Percentiles rank a stretch among this genome's conserved stretches.
phyloP scores from a whole-genome alignment of 2,329 filamentous ascomycete genomes.

The Exophiala spinifera region DNA sequence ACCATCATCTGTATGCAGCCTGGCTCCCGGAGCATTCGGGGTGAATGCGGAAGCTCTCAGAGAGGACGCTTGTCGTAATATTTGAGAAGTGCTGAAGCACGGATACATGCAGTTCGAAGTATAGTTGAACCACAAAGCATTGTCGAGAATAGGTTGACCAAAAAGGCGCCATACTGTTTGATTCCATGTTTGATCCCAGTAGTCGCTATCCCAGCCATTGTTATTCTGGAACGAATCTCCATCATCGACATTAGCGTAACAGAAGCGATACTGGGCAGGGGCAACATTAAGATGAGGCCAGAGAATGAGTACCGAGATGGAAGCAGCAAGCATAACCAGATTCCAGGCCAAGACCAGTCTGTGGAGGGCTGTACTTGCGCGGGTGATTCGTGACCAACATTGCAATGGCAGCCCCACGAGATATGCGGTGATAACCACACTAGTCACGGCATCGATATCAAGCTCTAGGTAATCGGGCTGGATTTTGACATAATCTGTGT shows the following conservation, averaged over 20 bases:
- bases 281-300: slow-evolving; percentile 23
- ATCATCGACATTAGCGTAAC: slow-evolving; percentile 31
- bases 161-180: slow-evolving; percentile 33
- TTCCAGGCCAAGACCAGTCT: slow-evolving; percentile 35
- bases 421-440: slow-evolving; percentile 36
- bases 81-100: slow-evolving; percentile 31
- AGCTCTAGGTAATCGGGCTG: slow-evolving; percentile 34
- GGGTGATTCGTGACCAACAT: slow-evolving; percentile 34
- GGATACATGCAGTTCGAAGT: slow-evolving; percentile 35
- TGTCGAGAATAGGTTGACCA: slow-evolving; percentile 16
- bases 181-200: slow-evolving; percentile 32
- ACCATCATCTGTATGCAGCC: slow-evolving; percentile 21
- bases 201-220: slow-evolving; percentile 32
- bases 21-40: slow-evolving; percentile 5
- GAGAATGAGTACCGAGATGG: slow-evolving; percentile 33
- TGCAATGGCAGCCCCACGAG: slow-evolving; percentile 36
- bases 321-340: slow-evolving; percentile 33
- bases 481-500: slow-evolving; percentile 23
- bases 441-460: slow-evolving; percentile 35
- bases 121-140: slow-evolving; percentile 15
- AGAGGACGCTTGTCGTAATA: slow-evolving; percentile 27
- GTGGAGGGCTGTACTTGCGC: slow-evolving; percentile 30
- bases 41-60: slow-evolving; percentile 24
- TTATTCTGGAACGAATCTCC: slow-evolving; percentile 20
- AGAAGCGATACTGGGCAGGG: slow-evolving; percentile 34